A percentile compares a stretch with the other conserved stretches of the same genome.
These are phyloP conservation scores for Ammopiptanthus mongolicus DNA, from an alignment of 306 rosid genomes.

Conservation along the genomic window DNA sequence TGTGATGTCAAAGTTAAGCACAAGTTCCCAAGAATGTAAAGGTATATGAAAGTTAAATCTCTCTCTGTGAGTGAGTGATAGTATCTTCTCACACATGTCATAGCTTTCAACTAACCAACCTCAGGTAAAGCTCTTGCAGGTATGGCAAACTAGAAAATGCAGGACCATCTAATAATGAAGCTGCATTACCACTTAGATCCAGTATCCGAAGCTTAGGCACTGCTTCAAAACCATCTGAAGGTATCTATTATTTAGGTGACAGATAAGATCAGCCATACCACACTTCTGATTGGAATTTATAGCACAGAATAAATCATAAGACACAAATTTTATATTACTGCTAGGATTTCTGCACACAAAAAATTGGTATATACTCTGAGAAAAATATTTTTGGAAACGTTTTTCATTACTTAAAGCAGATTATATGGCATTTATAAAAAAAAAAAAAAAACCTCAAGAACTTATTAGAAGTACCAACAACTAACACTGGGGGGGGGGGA, in stretches of 20 bases:
- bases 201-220: slow-evolving; percentile 71
- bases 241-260: slow-evolving; percentile 51
- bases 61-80: background rate
- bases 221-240: slow-evolving; percentile 69
- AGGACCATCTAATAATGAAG: slow-evolving; percentile 56
- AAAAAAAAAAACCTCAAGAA: background rate
- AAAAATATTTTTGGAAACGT: background rate
- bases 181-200: slow-evolving; percentile 70
- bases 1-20: slow-evolving; percentile 26
- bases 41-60: background rate
- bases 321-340: background rate
- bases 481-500: background rate
- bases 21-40: background rate
- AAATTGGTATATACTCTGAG: background rate
- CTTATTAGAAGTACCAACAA: background rate
- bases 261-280: slow-evolving; percentile 22
- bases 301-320: slow-evolving; percentile 4
- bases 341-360: slow-evolving; percentile 2
- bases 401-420: slow-evolving; percentile 14
- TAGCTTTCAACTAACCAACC: slow-evolving; percentile 50
- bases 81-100: slow-evolving; percentile 3
- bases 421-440: background rate
- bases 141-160: slow-evolving; percentile 61
- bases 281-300: slow-evolving; percentile 11
- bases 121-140: slow-evolving; percentile 83